Evolutionary conservation across 805 yeast genomes (phyloP).

Genomic region (Lachancea meyersii): DNA sequence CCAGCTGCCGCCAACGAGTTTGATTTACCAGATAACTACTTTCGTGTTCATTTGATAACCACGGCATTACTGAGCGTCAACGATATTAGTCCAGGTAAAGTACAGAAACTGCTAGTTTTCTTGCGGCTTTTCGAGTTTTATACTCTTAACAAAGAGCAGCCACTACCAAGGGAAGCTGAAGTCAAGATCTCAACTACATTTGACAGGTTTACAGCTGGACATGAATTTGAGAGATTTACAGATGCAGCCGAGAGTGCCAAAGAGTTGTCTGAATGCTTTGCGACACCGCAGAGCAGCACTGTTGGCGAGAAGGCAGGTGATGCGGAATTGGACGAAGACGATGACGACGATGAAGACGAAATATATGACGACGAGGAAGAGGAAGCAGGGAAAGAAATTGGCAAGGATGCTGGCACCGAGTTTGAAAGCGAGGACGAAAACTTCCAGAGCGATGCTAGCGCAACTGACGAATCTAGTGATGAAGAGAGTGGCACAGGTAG

Average conservation of each 20-base stretch:
- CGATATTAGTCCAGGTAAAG: slow-evolving; percentile 16
- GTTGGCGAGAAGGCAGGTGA: slow-evolving; percentile 11
- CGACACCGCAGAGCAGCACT: slow-evolving; percentile 1
- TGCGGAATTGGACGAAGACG: slow-evolving; percentile 23
- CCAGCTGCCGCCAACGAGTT: slow-evolving; percentile 36
- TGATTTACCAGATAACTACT: slow-evolving; percentile 67
- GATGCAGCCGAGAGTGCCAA: slow-evolving; percentile 40
- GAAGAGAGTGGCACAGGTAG: slow-evolving; percentile 16
- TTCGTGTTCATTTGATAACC: slow-evolving; percentile 55
- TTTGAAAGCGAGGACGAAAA: slow-evolving; percentile 10
- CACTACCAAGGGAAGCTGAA: slow-evolving; percentile 58
- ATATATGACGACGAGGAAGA: slow-evolving; percentile 28
- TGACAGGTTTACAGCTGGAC: slow-evolving; percentile 22
- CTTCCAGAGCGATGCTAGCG: slow-evolving; percentile 15
- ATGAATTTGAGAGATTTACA: slow-evolving; percentile 33
- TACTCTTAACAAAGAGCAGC: slow-evolving; percentile 50
- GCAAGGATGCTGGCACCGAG: slow-evolving; percentile 6
- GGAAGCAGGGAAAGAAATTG: slow-evolving; percentile 6
- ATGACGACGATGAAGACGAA: slow-evolving; percentile 30
- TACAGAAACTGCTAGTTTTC: slow-evolving; percentile 35
- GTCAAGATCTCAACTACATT: slow-evolving; percentile 46
- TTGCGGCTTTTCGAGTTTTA: slow-evolving; percentile 67
- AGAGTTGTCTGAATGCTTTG: slow-evolving; percentile 25
- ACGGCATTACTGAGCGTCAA: slow-evolving; percentile 36
- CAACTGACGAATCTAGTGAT: slow-evolving; percentile 12